Conservation (phyloP, 2,329 filamentous ascomycete genomes). For the Didymella pomorum region DNA sequence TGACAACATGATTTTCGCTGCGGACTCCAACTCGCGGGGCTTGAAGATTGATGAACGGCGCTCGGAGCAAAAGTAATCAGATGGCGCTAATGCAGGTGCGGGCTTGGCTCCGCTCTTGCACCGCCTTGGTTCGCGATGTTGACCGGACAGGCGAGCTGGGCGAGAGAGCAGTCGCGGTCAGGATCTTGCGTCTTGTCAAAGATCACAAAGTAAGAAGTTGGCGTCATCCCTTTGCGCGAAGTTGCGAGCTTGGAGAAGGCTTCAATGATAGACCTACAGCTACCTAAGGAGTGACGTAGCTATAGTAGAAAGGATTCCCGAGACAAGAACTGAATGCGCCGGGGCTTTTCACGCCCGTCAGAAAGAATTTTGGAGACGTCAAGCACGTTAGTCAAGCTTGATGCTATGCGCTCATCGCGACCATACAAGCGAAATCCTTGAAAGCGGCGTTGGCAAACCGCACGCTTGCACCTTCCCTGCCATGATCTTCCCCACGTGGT, state of each 20-base stretch:
- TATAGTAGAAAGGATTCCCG: background rate
- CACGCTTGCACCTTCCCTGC: constrained; percentile 14
- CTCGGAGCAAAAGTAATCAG: constrained; percentile 1
- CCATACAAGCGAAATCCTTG: background rate
- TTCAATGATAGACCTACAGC: background rate
- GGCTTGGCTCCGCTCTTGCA: constrained; percentile 17
- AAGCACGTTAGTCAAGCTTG: background rate
- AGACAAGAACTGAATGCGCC: background rate
- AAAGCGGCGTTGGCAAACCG: constrained; percentile 11
- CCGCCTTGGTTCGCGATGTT: constrained; percentile 2
- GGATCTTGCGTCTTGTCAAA: background rate
- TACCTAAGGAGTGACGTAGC: constrained; percentile 1
- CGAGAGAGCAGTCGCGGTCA: background rate
- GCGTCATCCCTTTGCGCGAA: background rate
- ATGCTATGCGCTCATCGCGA: background rate
- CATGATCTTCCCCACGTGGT: constrained; percentile 28
- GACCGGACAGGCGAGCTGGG: background rate
- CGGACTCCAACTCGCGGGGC: background rate
- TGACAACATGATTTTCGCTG: constrained; percentile 1
- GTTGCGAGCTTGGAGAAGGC: background rate
- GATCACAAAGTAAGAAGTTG: background rate
- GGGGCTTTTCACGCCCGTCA: constrained; percentile 2
- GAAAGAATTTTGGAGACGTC: background rate
- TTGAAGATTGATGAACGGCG: background rate
- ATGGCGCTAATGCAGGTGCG: constrained; percentile 22